phyloP scores from a whole-genome alignment of 2,329 filamentous ascomycete species.

The Trichoderma breve region DNA sequence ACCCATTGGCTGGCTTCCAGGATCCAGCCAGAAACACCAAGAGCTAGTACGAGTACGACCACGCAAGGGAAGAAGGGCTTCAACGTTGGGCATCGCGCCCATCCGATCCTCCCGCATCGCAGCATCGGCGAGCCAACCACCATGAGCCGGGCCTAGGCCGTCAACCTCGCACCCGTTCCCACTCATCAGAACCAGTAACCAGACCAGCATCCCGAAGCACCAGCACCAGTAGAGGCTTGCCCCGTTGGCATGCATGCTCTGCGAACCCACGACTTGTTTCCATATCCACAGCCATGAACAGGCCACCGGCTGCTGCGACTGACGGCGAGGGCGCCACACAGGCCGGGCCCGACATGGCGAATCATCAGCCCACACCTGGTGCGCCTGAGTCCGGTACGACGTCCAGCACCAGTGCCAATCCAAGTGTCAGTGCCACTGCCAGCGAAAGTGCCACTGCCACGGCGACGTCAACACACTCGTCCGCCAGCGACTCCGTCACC shows the following conservation, averaged over 20 bases:
- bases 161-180: conserved; percentile 23
- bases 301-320: conserved; percentile 21
- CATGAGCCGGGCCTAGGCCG: conserved; percentile 34
- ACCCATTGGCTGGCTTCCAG: conserved; percentile 12
- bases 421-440: neutral
- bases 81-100: conserved; percentile 29
- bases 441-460: conserved; percentile 25
- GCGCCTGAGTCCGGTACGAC: conserved; percentile 16
- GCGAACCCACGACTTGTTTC: conserved; percentile 28
- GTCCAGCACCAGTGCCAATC: conserved; percentile 4
- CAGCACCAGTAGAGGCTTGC: conserved; percentile 26
- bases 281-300: conserved; percentile 34
- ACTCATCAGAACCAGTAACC: conserved; percentile 29
- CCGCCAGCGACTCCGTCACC: conserved; percentile 36
- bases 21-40: neutral
- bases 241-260: conserved; percentile 35
- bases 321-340: conserved; percentile 23
- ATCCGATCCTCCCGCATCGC: conserved; percentile 22
- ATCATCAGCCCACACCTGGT: conserved; percentile 21
- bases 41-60: neutral
- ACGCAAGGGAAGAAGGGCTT: conserved; percentile 10
- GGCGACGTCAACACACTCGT: conserved; percentile 37
- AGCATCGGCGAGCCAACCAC: conserved; percentile 33
- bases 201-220: conserved; percentile 16
- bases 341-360: conserved; percentile 24